Evolutionary conservation across 192 early-diverging fungal species (phyloP).

Genomic region (Chytriomyces confervae): DNA sequence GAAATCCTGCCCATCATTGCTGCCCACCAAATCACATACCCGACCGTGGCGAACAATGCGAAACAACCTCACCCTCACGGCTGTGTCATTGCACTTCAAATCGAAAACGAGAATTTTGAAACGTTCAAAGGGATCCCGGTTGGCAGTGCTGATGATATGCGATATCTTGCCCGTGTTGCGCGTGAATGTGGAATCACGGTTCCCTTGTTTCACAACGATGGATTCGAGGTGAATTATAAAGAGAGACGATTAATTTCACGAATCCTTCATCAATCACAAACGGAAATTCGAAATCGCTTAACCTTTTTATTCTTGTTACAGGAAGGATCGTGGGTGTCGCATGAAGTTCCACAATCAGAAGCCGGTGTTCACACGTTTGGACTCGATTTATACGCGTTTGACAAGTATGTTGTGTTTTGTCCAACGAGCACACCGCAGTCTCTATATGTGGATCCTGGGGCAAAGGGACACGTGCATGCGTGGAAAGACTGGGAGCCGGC

Average conservation of each 20-base stretch:
- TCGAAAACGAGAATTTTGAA: constrained; percentile 82
- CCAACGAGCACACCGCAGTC: constrained; percentile 37
- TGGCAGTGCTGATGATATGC: constrained; percentile 81
- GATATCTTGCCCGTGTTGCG: constrained; percentile 74
- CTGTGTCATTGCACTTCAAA: constrained; percentile 79
- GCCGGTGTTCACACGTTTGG: constrained; percentile 54
- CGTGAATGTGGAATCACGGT: constrained; percentile 77
- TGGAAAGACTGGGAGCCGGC: constrained; percentile 66
- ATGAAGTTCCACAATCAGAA: neutral
- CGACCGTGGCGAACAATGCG: constrained; percentile 23
- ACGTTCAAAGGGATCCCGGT: constrained; percentile 64
- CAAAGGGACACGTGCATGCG: constrained; percentile 10
- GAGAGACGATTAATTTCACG: neutral
- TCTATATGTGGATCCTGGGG: neutral
- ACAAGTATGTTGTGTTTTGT: constrained; percentile 71
- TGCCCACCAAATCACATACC: constrained; percentile 73
- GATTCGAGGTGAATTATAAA: constrained; percentile 55
- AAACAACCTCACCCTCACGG: constrained; percentile 45
- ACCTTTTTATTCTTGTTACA: neutral
- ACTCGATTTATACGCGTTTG: constrained; percentile 79
- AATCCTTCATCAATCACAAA: neutral
- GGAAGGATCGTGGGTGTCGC: constrained; percentile 45
- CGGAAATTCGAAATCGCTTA: too few relatives aligned
- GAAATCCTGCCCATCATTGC: constrained; percentile 77
- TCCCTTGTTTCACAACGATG: constrained; percentile 88